Conservation (phyloP, 257 asterid species). For the Solanum virginianum region DNA sequence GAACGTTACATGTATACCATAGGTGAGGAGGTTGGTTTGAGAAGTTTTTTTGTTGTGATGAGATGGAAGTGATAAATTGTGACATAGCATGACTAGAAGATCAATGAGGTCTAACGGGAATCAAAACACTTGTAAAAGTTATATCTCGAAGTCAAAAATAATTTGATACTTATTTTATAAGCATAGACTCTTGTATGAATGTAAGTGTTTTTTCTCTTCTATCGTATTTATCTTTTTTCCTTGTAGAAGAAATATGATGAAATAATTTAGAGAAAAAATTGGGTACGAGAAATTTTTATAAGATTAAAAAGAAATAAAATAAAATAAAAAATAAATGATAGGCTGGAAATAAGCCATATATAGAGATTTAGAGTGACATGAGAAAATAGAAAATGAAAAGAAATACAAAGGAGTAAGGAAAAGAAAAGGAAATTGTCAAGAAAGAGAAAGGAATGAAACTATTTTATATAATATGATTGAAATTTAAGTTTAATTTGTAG, state of each 20-base stretch:
- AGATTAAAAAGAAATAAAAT: too few species aligned
- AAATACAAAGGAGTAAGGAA: too few species aligned
- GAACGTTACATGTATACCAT: neutral
- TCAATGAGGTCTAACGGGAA: neutral
- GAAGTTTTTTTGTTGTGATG: neutral
- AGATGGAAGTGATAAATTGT: neutral
- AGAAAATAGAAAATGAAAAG: too few species aligned
- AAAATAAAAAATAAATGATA: neutral
- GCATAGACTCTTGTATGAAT: neutral
- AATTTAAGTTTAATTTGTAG: too few species aligned
- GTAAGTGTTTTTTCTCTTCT: neutral
- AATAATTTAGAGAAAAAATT: too few species aligned
- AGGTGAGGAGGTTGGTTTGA: neutral
- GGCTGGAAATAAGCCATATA: neutral
- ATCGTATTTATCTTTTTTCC: neutral
- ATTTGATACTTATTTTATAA: too few species aligned
- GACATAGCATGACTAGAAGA: neutral
- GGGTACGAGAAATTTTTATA: neutral
- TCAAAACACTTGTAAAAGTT: neutral
- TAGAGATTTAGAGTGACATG: too few species aligned
- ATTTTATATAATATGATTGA: too few species aligned
- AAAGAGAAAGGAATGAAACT: too few species aligned
- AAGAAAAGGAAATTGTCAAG: too few species aligned
- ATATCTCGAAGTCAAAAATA: neutral
- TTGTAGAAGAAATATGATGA: neutral